These are phyloP conservation scores for Umbelopsis isabellina DNA, from an alignment of 192 early-diverging fungal genomes.

Conservation along the genomic window DNA sequence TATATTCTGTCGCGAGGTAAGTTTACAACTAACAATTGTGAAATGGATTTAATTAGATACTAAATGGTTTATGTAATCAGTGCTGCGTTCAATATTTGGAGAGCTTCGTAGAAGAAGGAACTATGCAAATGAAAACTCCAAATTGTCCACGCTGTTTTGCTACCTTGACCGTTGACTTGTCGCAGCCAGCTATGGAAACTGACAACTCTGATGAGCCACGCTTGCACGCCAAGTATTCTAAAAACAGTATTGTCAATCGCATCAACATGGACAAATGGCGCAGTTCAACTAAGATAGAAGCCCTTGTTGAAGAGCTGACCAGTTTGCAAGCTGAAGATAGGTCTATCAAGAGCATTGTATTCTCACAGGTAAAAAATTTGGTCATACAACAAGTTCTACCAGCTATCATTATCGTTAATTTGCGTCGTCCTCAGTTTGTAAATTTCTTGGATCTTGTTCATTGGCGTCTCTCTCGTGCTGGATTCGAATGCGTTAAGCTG, in stretches of 20 bases:
- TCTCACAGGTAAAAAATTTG: constrained; percentile 35
- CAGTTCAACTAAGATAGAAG: constrained; percentile 94
- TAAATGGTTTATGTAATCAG: not conserved
- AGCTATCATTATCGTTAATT: constrained; percentile 38
- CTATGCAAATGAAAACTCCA: constrained; percentile 37
- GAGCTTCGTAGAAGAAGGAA: constrained; percentile 35
- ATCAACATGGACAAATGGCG: constrained; percentile 89
- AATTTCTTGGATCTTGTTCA: constrained; percentile 89
- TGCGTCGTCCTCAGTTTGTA: constrained; percentile 84
- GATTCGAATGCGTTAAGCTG: constrained; percentile 81
- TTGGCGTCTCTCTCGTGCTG: constrained; percentile 87
- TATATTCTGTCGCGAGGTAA: constrained; percentile 88
- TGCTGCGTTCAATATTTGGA: constrained; percentile 40
- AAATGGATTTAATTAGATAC: not conserved
- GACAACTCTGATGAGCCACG: constrained; percentile 40
- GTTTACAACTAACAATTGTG: constrained; percentile 44
- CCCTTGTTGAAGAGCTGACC: constrained; percentile 87
- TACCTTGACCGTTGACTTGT: constrained; percentile 73
- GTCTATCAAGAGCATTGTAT: constrained; percentile 71
- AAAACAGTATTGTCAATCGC: constrained; percentile 86
- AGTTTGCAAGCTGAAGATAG: constrained; percentile 68
- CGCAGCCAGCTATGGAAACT: constrained; percentile 55
- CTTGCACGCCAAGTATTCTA: constrained; percentile 45
- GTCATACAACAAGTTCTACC: not conserved
- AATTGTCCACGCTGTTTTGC: constrained; percentile 86